Conservation (phyloP, 2,329 filamentous ascomycete species). For the Verticillium nonalfalfae region DNA sequence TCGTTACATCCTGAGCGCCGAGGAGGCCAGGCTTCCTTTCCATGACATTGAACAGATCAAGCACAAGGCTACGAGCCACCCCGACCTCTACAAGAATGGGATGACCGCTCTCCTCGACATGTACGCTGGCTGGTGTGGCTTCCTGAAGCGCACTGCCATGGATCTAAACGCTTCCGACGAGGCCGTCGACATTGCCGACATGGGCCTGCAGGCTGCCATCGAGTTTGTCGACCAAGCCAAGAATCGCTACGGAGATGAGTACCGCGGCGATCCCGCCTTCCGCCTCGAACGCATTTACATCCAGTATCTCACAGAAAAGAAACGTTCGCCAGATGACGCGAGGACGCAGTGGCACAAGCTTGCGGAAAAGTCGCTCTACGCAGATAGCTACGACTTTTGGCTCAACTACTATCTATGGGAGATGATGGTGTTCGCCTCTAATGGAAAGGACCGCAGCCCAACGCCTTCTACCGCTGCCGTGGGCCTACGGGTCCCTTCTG, state of each 20-base stretch:
- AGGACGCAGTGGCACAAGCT: slow-evolving; percentile 72
- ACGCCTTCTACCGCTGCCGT: slow-evolving; percentile 38
- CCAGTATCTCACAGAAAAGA: slow-evolving; percentile 82
- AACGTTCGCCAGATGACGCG: slow-evolving; percentile 69
- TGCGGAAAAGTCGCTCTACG: slow-evolving; percentile 54
- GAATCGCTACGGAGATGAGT: slow-evolving; percentile 65
- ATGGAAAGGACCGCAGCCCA: slow-evolving; percentile 44
- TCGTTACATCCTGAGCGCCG: slow-evolving; percentile 77
- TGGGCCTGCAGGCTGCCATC: slow-evolving; percentile 78
- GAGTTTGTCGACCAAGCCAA: slow-evolving; percentile 80
- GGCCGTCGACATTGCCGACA: slow-evolving; percentile 81
- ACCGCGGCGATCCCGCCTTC: slow-evolving; percentile 82
- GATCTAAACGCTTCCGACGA: slow-evolving; percentile 68
- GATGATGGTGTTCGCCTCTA: slow-evolving; percentile 56
- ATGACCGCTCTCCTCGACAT: slow-evolving; percentile 87
- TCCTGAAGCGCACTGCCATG: slow-evolving; percentile 81
- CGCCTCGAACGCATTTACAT: slow-evolving; percentile 88
- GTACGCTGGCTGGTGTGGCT: slow-evolving; percentile 91
- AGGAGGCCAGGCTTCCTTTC: slow-evolving; percentile 71
- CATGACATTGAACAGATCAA: slow-evolving; percentile 84
- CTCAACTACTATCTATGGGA: slow-evolving; percentile 89
- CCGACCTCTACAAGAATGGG: slow-evolving; percentile 76
- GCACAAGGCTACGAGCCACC: slow-evolving; percentile 81
- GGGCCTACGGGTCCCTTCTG: slow-evolving; percentile 56
- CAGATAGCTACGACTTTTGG: slow-evolving; percentile 89